Conservation (phyloP, 257 asterid species). For the Solanum medicagineum region DNA sequence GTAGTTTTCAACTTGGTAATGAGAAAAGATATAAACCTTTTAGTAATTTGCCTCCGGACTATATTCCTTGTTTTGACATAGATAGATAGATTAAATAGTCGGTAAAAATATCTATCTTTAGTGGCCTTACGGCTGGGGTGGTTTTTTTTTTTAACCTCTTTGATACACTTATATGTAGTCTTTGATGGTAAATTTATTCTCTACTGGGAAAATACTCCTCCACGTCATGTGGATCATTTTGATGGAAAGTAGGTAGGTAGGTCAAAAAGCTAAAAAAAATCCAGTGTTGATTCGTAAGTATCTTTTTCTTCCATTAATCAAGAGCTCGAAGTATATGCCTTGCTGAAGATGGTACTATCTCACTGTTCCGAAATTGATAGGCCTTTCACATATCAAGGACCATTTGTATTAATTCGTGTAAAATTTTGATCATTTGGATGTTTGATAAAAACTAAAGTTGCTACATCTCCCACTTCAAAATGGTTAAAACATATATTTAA, state of each 20-base stretch:
- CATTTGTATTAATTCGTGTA: neutral
- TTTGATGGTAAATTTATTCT: neutral
- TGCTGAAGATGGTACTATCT: neutral
- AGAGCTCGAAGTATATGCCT: neutral
- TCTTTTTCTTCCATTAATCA: neutral
- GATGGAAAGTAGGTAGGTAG: neutral
- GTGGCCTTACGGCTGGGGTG: neutral
- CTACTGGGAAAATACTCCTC: neutral
- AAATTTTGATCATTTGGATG: neutral
- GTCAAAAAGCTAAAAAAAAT: neutral
- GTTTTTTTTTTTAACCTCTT: neutral
- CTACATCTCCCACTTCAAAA: neutral
- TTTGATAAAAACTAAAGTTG: neutral
- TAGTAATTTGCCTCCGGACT: neutral
- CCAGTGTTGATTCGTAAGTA: neutral
- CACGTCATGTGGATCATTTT: neutral
- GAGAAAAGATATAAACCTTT: neutral
- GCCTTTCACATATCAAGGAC: neutral
- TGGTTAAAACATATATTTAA: neutral
- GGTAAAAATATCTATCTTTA: neutral
- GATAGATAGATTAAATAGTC: neutral
- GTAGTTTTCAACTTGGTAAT: neutral
- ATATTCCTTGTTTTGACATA: neutral
- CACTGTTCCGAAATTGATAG: neutral
- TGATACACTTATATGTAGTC: neutral